phyloP scores from a whole-genome alignment of 208 protist genomes.

The Phytomonas sp. region DNA sequence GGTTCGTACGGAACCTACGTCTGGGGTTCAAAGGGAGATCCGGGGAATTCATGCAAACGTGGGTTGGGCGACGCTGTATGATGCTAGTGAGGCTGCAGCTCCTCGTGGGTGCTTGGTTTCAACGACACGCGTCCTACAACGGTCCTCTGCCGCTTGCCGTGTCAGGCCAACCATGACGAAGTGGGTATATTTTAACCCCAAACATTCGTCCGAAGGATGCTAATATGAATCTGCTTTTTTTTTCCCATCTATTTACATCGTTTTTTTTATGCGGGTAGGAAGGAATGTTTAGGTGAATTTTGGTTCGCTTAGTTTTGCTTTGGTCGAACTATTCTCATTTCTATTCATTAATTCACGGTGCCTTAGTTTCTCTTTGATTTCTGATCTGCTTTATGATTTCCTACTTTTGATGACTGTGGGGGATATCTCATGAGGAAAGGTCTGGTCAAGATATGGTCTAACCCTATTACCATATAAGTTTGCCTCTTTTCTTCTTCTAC shows the following conservation, averaged over 20 bases:
- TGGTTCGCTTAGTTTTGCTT: conserved; percentile 6
- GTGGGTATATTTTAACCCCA: background rate
- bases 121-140: background rate
- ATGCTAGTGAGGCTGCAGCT: background rate
- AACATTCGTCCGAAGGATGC: background rate
- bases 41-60: background rate
- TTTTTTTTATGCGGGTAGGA: background rate
- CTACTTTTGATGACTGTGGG: background rate
- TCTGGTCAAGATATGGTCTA: background rate
- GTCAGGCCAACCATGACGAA: background rate
- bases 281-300: background rate
- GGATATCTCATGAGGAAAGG: background rate
- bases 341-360: background rate
- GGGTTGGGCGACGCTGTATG: background rate
- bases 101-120: background rate
- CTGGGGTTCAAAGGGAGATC: background rate
- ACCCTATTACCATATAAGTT: background rate
- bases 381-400: background rate
- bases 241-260: background rate
- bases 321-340: background rate
- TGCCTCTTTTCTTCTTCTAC: background rate
- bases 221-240: background rate
- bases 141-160: background rate
- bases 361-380: background rate
- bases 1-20: background rate